These are phyloP conservation scores for Pezicula rhizophila DNA, from an alignment of 2,329 filamentous ascomycete species.

Conservation along the genomic window DNA sequence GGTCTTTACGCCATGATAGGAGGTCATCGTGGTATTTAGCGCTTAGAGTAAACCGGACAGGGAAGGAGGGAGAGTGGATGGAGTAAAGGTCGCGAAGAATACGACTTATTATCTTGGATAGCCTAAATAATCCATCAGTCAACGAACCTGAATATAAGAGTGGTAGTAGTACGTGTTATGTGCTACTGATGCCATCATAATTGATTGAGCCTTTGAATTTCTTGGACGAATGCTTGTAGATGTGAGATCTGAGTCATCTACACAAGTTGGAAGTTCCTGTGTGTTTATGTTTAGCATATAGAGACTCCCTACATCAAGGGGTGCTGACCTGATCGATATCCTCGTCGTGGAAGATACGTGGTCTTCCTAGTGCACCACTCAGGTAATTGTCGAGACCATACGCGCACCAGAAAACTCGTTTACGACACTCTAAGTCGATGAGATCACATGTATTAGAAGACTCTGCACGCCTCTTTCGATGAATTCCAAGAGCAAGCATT, in stretches of 20 bases:
- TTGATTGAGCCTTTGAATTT: constrained; percentile 24
- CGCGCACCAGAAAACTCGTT: constrained; percentile 58
- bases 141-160: not conserved
- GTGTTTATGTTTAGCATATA: not conserved
- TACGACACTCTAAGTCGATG: constrained; percentile 40
- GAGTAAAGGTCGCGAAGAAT: constrained; percentile 39
- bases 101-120: constrained; percentile 37
- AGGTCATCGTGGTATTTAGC: constrained; percentile 36
- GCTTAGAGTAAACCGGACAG: constrained; percentile 30
- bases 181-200: constrained; percentile 39
- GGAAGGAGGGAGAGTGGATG: constrained; percentile 24
- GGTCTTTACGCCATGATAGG: constrained; percentile 37
- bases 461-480: constrained; percentile 15
- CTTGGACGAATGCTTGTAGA: constrained; percentile 25
- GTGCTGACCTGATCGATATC: constrained; percentile 50
- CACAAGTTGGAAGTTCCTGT: constrained; percentile 42
- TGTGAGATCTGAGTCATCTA: constrained; percentile 45
- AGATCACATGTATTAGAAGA: constrained; percentile 26
- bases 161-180: constrained; percentile 30
- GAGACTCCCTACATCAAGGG: constrained; percentile 1
- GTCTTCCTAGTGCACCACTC: constrained; percentile 54
- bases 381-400: constrained; percentile 61
- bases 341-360: constrained; percentile 56
- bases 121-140: constrained; percentile 13
- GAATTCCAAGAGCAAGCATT: constrained; percentile 28